Evolutionary conservation across 371 early-diverging fungal genomes (phyloP), one percentile per base, ranked within the genome.

Genomic region (Mucor indicus): DNA sequence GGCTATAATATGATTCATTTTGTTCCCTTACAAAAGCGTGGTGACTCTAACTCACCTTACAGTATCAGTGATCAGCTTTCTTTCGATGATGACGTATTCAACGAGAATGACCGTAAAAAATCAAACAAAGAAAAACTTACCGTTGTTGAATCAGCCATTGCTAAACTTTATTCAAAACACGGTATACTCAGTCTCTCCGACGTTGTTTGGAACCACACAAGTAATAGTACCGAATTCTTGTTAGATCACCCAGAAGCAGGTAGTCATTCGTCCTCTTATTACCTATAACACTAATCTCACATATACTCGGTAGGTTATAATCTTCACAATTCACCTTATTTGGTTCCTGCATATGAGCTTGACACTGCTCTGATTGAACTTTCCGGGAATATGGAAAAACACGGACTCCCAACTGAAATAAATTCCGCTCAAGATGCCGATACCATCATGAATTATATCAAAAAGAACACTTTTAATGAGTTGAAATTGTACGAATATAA

Each of bases 201-300:
- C 64, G 86, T 98, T 47, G 98, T 98, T 2, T 97, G 95, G 95
- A 98, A 98, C 71, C 98, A 98, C 61, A 97, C 96, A 6, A 91
- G 96, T 22, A 79, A 84, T 65, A 89, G 95, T 60, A 88, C 90
- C 9, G 71, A 61, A 6, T 98, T 95, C 89, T 80, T 98, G 20
- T 68, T 84, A 53, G 83, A 92, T 22, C 97, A 97, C 62, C 98
- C 98, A 3, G 97, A 97, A 66, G 92, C 95, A 44, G 95, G 83
- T 79, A 67, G 40, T 27, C 43, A 13, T n/a, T n/a, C n/a, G n/a
- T n/a, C n/a, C n/a, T n/a, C n/a, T n/a, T n/a, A n/a, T n/a, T n/a
- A n/a, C n/a, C n/a, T n/a, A n/a, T n/a, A n/a, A n/a, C n/a, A n/a
- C n/a, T n/a, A n/a, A n/a, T n/a, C n/a, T n/a, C n/a, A n/a, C n/a